These are phyloP conservation scores for Fraxinus nigra DNA, from an alignment of 305 asterid species.

Conservation along the genomic window DNA sequence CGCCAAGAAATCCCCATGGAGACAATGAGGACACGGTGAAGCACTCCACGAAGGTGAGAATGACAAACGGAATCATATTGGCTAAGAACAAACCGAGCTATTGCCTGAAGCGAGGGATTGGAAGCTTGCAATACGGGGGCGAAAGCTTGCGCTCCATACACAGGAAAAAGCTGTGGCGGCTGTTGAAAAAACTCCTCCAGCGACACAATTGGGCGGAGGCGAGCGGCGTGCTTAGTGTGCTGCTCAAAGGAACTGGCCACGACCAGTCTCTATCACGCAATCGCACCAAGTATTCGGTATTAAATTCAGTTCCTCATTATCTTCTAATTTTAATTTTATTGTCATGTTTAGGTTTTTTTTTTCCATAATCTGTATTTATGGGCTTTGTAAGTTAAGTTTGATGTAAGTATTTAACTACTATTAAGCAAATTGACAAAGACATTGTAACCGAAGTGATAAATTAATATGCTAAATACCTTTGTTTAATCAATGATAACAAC, in stretches of 20 bases:
- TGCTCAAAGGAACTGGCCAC: constrained; percentile 49
- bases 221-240: constrained; percentile 66
- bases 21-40: constrained; percentile 26
- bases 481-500: background rate
- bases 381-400: background rate
- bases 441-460: background rate
- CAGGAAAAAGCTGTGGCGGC: constrained; percentile 44
- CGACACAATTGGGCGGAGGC: constrained; percentile 70
- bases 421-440: background rate
- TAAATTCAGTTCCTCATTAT: background rate
- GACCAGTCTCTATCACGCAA: constrained; percentile 45
- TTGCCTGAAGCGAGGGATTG: constrained; percentile 53
- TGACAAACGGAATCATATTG: constrained; percentile 30
- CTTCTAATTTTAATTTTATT: background rate
- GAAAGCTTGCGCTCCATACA: constrained; percentile 45
- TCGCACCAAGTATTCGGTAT: constrained; percentile 71
- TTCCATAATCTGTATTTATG: background rate
- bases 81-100: constrained; percentile 53
- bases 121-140: constrained; percentile 29
- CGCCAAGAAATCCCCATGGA: constrained; percentile 22
- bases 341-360: background rate
- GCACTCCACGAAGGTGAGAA: constrained; percentile 23
- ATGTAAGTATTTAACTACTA: background rate
- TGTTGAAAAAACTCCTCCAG: constrained; percentile 41
- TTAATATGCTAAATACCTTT: background rate